Base-by-base conservation (phyloP, 306 rosid species). In the Ormosia semicastrata region DNA sequence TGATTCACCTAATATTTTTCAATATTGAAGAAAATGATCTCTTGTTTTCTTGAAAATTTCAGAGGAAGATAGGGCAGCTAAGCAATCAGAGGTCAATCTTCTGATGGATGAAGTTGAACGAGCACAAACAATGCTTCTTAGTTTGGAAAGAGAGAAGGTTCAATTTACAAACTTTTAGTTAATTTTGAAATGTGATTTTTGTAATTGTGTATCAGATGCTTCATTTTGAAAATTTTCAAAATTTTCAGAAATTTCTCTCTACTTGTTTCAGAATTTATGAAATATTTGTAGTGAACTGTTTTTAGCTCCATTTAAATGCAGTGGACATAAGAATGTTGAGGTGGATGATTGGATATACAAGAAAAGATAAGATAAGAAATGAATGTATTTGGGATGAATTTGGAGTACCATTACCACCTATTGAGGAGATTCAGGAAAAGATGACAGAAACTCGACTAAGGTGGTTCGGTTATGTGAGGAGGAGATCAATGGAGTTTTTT, bases 21-120 rank as follows among this genome's bases (percentile, higher is more conserved):
- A 33, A 68, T 65, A 32, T 43, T 14, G 54, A 80, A 43, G 60
- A 73, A 32, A 63, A 66, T 73, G 32, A 71, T 70, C 4, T 66
- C 6, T 69, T 58, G 17, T 75, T 36, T 74, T 76, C 65, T 67
- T 72, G 49, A 81, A 66, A 64, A 36, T 77, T 78, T 76, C 88
- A 95, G 97, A 93, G 0, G 99, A 95, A 88, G 98, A 93, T 66
- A 85, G 84, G 81, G 99, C 97, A 78, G 86, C 95, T 71, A 95
- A 95, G 86, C 98, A 95, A 77, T 91, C 98, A 10, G 99, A 95
- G 87, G 96, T 92, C 78, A 85, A 11, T 81, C 98, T 93, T 82
- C 85, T 93, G 74, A 81, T 87, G 88, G 88, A 87, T 87, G 90
- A 87, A 78, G 90, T 87, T 76, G 90, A 87, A 57, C 86, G 90